phyloP scores from a whole-genome alignment of 129 eudicot species.

The Lactuca sativa region DNA sequence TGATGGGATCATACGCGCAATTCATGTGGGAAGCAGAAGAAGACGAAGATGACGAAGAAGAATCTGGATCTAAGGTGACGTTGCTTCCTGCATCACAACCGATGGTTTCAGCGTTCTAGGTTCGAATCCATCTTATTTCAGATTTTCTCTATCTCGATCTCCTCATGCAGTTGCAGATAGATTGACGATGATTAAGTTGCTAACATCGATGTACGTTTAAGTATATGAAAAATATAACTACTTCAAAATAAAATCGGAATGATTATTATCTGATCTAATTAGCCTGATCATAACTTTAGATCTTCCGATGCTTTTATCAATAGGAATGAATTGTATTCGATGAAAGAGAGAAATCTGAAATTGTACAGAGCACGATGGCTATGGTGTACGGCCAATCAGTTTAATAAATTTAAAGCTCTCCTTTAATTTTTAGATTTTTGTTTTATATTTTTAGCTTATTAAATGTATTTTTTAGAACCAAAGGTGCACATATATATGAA shows the following conservation, averaged over 20 bases:
- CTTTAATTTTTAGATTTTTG: background rate
- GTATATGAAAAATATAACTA: conserved; percentile 17
- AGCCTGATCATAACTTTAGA: conserved; percentile 7
- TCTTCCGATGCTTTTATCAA: background rate
- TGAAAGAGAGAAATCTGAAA: conserved; percentile 19
- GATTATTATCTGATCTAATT: background rate
- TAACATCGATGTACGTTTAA: background rate
- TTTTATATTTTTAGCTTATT: background rate
- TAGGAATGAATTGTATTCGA: background rate
- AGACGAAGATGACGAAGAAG: conserved; percentile 42
- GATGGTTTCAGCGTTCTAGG: conserved; percentile 48
- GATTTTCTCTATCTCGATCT: conserved; percentile 1
- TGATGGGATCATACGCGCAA: conserved; percentile 76
- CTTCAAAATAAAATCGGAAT: conserved; percentile 8
- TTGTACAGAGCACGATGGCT: conserved; percentile 19
- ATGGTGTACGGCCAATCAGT: conserved; percentile 7
- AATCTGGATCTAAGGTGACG: conserved; percentile 16
- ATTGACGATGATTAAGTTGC: background rate
- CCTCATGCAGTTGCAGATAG: background rate
- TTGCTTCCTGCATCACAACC: conserved; percentile 17
- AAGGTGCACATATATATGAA: too few relatives aligned
- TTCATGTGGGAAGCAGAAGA: conserved; percentile 83
- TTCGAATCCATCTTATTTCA: background rate
- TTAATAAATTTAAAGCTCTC: conserved; percentile 15
- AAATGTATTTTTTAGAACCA: too few relatives aligned